Conservation (phyloP, 2,329 filamentous ascomycete genomes). For the Chrysoporthe austroafricana region DNA sequence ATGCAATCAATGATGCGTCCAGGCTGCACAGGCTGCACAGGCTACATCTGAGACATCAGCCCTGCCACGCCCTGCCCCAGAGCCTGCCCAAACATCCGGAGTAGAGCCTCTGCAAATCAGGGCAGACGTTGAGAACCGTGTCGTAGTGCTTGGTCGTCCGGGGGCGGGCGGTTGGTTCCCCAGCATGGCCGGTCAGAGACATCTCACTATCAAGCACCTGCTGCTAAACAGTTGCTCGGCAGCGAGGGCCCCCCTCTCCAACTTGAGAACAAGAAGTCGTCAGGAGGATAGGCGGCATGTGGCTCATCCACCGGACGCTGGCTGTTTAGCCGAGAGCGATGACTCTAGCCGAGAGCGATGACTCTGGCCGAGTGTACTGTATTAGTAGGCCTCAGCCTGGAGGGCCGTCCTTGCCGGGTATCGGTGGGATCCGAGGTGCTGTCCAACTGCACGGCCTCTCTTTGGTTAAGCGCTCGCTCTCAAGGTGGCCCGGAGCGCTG, state of each 20-base stretch:
- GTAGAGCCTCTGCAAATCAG: neutral
- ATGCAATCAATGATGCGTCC: neutral
- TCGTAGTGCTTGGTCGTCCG: neutral
- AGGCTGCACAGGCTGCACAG: neutral
- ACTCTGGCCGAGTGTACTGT: neutral
- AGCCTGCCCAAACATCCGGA: neutral
- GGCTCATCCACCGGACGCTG: neutral
- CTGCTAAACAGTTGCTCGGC: neutral
- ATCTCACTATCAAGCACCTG: neutral
- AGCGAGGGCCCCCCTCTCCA: neutral
- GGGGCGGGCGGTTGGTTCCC: neutral
- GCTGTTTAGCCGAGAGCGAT: slow-evolving; percentile 1
- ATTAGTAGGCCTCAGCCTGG: neutral
- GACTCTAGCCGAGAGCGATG: neutral
- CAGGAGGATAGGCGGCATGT: neutral
- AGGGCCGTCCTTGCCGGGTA: too few relatives aligned
- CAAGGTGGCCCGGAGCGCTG: too few relatives aligned
- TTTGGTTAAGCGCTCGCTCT: too few relatives aligned
- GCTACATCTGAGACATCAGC: slow-evolving; percentile 2
- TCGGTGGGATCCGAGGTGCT: too few relatives aligned
- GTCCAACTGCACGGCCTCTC: too few relatives aligned
- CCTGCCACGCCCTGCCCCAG: neutral
- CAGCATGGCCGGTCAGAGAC: neutral
- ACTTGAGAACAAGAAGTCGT: neutral
- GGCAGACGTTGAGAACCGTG: neutral